Evolutionary conservation across 176 grass and related monocot species (phyloP).

Genomic region (Hsuehochloa calcarea): DNA sequence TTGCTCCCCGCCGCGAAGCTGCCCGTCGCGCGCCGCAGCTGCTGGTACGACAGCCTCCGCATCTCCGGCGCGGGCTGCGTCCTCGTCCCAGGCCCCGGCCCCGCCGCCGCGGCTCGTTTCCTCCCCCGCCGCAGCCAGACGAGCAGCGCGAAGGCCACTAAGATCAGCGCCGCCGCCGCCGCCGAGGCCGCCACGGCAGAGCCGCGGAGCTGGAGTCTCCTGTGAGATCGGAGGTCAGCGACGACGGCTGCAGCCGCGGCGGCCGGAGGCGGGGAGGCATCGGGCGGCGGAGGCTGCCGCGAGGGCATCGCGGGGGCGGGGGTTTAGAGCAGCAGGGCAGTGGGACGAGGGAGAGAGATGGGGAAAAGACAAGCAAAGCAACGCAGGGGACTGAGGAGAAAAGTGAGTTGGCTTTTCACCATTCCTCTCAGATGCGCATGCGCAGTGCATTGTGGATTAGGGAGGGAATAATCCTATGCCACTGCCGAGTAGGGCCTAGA

Average conservation of each 20-base stretch:
- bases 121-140: constrained; percentile 44
- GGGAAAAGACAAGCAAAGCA: constrained; percentile 42
- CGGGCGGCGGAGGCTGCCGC: constrained; percentile 44
- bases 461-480: constrained; percentile 2
- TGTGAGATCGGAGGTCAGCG: background rate
- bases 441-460: background rate
- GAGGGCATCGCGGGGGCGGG: constrained; percentile 49
- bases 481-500: background rate
- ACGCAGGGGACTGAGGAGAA: constrained; percentile 37
- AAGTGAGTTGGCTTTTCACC: constrained; percentile 63
- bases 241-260: background rate
- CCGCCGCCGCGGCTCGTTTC: constrained; percentile 30
- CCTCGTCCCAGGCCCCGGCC: background rate
- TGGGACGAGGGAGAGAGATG: background rate
- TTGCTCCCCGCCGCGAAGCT: constrained; percentile 63
- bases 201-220: background rate
- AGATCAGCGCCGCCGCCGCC: constrained; percentile 3
- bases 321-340: background rate
- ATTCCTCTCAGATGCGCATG: constrained; percentile 35
- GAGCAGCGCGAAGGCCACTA: constrained; percentile 38
- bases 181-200: background rate
- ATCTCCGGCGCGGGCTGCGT: constrained; percentile 33
- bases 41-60: constrained; percentile 61
- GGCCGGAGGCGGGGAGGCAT: constrained; percentile 20
- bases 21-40: constrained; percentile 81